Conservation (phyloP, 2,329 filamentous ascomycete genomes). For the Mariannaea elegans region DNA sequence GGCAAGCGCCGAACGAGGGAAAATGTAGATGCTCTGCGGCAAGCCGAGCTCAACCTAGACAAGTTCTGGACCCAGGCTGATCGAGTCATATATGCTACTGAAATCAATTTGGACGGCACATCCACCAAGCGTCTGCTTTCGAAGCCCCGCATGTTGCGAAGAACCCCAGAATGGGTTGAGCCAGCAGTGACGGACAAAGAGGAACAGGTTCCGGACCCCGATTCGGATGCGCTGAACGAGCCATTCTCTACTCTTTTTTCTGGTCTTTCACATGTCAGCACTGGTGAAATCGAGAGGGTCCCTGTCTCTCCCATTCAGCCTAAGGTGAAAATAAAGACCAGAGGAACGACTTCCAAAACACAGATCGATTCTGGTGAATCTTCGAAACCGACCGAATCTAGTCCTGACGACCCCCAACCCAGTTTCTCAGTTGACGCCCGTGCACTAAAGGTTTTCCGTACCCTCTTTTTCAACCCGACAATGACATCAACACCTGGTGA, state of each 20-base stretch:
- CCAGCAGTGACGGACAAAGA: slow-evolving; percentile 27
- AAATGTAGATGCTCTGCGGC: slow-evolving; percentile 53
- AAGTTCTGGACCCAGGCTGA: slow-evolving; percentile 22
- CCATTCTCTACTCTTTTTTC: slow-evolving; percentile 40
- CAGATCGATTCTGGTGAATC: background rate
- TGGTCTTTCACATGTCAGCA: background rate
- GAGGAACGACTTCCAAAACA: background rate
- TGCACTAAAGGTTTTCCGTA: slow-evolving; percentile 47
- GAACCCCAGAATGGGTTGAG: slow-evolving; percentile 60
- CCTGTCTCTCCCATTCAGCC: background rate
- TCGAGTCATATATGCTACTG: slow-evolving; percentile 17
- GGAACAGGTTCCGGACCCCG: background rate
- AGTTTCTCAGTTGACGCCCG: slow-evolving; percentile 42
- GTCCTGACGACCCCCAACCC: slow-evolving; percentile 7
- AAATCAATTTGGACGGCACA: slow-evolving; percentile 33
- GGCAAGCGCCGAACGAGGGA: slow-evolving; percentile 56
- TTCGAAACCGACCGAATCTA: background rate
- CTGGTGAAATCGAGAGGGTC: background rate
- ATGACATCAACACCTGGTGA: slow-evolving; percentile 54
- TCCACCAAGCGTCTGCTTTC: slow-evolving; percentile 43
- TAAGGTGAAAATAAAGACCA: slow-evolving; percentile 36
- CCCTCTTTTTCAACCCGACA: slow-evolving; percentile 52
- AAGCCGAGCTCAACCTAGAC: slow-evolving; percentile 55
- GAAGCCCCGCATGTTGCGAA: slow-evolving; percentile 49
- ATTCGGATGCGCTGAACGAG: slow-evolving; percentile 16